Evolutionary conservation across 306 rosid species (phyloP), one percentile per base, ranked within the genome.

Genomic region (Spatholobus suberectus): DNA sequence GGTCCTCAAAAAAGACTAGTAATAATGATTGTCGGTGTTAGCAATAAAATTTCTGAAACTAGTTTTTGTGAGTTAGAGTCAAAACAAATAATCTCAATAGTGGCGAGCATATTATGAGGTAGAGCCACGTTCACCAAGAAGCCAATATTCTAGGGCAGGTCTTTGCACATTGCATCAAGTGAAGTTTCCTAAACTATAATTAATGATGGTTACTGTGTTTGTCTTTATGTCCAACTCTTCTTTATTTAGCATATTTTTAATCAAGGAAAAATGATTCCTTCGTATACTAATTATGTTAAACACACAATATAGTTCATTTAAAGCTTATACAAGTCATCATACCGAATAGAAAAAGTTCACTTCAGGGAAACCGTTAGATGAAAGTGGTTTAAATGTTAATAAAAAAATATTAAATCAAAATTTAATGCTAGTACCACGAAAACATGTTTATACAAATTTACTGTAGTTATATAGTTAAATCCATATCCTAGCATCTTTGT

Each of bases 121-220:
- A 57, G 24, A 87, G 65, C 83, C 89, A 76, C 76, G 75, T 87
- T 74, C 80, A 55, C 75, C 81, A 34, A 72, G 81, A 75, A 59
- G 77, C 82, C 75, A 68, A 69, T 21, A 52, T 52, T 69, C 65
- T 43, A 32, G 35, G 43, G 77, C 18, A 8, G 23, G 21, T 38
- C 9, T 38, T 29, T 49, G 75, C 54, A 35, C 51, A 68, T 57
- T 47, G 58, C 59, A 83, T 69, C 73, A 75, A 55, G 77, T 29
- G 81, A 71, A 71, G 47, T 34, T 18, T 70, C 58, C 77, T 59
- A 44, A 71, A 59, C 73, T 32, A 63, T 78, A 29, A 38, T 18
- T 44, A 63, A 46, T 29, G 14, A 77, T 62, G 73, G 73, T 77
- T 24, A 44, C 61, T 44, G 73, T 77, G 46, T 62, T 77, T 62